Evolutionary conservation across 352 stramenopile species (phyloP), one percentile per base, ranked within the genome.

Genomic region (Halophytophthora batemanensis): DNA sequence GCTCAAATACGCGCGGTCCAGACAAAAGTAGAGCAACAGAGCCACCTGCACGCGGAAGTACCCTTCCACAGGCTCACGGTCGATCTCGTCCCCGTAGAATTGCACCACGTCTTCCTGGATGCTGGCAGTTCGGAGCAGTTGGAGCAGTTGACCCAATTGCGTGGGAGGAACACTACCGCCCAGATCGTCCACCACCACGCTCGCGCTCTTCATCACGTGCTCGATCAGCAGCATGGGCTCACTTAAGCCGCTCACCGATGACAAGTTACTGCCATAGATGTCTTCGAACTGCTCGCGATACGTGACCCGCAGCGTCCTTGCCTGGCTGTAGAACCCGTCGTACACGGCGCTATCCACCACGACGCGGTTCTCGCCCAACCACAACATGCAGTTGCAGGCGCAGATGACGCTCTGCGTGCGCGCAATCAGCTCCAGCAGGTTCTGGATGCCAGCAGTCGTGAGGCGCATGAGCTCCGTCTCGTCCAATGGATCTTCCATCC

Each of bases 41-140:
- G 82, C 82, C 33, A 77, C 68, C 37, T 81, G 77, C 0, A 93
- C 76, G 19, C 77, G 77, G 61, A 90, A 93, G 49, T 87, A 89
- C 18, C 62, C 68, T 57, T 90, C 82, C 53, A 93, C 74, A 6
- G 82, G 79, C 31, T 87, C 80, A 35, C 65, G 61, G 25, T 77
- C 60, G 29, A 93, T 64, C 55, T 90, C 82, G 12, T 82, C 61
- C 21, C 70, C 69, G 42, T 91, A 90, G 51, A 74, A 75, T 28
- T 66, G 61, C 37, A 82, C 55, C 21, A 90, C 67, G 5, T 90
- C 74, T 25, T 85, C 63, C 25, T 82, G 67, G 25, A 91, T 74
- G 1, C 11, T 52, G 4, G 72, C 49, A 11, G 66, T 50, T 19
- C 64, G 61, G 18, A 92, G 57, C 2, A 92, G 25, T 35, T 85